Evolutionary conservation across 2,329 filamentous ascomycete genomes (phyloP).

Genomic region (Onygena corvina): DNA sequence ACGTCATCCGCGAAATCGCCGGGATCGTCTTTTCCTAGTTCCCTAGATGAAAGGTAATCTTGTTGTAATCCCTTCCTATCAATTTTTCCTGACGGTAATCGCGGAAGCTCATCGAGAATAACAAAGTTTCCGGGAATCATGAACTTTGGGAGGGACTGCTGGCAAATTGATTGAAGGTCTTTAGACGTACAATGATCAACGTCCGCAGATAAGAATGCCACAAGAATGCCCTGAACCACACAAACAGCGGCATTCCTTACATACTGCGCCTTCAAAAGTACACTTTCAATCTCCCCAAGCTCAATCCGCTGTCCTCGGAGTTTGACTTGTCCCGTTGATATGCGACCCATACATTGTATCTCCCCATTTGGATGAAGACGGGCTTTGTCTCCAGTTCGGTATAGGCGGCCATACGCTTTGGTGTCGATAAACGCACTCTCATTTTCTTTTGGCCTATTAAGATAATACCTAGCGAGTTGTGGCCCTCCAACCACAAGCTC

Average conservation of each 20-base stretch:
- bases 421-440: slow-evolving; percentile 56
- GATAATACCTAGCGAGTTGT: slow-evolving; percentile 68
- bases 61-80: slow-evolving; percentile 54
- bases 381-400: slow-evolving; percentile 77
- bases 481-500: slow-evolving; percentile 71
- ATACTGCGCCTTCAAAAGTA: slow-evolving; percentile 47
- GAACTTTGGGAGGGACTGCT: slow-evolving; percentile 63
- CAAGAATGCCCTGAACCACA: slow-evolving; percentile 55
- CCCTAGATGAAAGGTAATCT: slow-evolving; percentile 37
- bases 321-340: slow-evolving; percentile 72
- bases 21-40: slow-evolving; percentile 12
- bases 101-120: slow-evolving; percentile 53
- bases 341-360: slow-evolving; percentile 72
- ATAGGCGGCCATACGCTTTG: slow-evolving; percentile 53
- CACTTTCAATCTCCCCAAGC: slow-evolving; percentile 74
- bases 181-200: slow-evolving; percentile 28
- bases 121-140: slow-evolving; percentile 73
- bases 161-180: slow-evolving; percentile 48
- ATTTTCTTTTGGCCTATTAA: slow-evolving; percentile 71
- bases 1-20: slow-evolving; percentile 18
- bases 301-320: slow-evolving; percentile 74
- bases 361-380: slow-evolving; percentile 53
- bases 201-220: slow-evolving; percentile 59
- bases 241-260: slow-evolving; percentile 56
- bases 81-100: slow-evolving; percentile 71